Evolutionary conservation across 1,139 yeast species (phyloP), one percentile per base, ranked within the genome.

Genomic region (Diutina neorugosa): DNA sequence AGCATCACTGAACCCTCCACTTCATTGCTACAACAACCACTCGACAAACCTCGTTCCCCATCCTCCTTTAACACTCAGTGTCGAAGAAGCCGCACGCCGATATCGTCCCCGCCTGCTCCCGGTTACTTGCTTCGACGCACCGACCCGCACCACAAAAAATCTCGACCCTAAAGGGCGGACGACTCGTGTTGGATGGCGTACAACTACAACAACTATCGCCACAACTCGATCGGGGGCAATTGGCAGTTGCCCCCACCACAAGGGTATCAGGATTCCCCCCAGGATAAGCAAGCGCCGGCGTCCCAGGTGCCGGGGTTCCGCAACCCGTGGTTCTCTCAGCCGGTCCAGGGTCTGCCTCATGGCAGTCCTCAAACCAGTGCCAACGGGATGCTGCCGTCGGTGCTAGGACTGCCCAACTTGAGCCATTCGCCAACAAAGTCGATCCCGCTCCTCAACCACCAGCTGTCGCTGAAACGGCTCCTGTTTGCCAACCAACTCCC

Each of bases 401-500:
- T 40, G 3, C 2, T 40, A 7, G 50, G 50, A n/a, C 40, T 27
- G 50, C 50, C 50, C 20, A 46, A 46, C 57, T 34, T 59, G 41
- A 59, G 67, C 7, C 66, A 67, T 43, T 63, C 70, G 2, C 74
- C 73, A 4, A 68, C 68, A 52, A 58, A 62, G 21, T 61, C 59
- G 52, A 59, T 63, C 21, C 68, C 72, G 11, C 55, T 66, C 51
- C 59, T 67, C 54, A 64, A 66, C 55, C 65, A 65, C 52, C 71
- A 65, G 54, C 65, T 61, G 51, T 53, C 64, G 19, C 1, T 81
- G 78, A 27, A 65, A 60, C 70, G 73, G 59, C 71, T 60, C 64
- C 69, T 67, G 54, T 74, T 72, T 57, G 71, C 77, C 16, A 73
- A 71, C 59, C 76, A 73, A 55, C 65, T 78, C 19, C 81, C 82